Base-by-base conservation (phyloP, 805 yeast species). In the Lipomyces spencermartinsiae region DNA sequence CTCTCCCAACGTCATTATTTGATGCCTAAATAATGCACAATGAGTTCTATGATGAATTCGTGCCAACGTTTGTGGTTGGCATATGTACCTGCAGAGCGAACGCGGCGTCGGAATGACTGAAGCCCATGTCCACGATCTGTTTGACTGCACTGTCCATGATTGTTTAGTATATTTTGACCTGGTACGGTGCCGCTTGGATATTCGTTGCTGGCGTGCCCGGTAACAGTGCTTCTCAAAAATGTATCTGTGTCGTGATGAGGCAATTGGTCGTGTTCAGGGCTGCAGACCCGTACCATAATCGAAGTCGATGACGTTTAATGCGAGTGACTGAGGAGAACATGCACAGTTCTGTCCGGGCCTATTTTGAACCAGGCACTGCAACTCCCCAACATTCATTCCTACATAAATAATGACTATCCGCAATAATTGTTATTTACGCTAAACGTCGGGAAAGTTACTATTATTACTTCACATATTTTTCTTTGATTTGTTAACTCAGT, bases 51-150 rank as follows among this genome's bases (percentile, higher is more conserved):
- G 34, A 60, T 65, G n/a, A n/a, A 43, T 43, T n/a, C 31, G 53
- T 29, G 39, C n/a, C 22, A 19, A 25, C 4, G 29, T 12, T 25
- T 2, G 31, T 16, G 19, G 37, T 16, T 62, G 58, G 10, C 57
- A n/a, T 46, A 58, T 67, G 3, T 54, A 75, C 78, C 66, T 74
- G 56, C 51, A 76, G 65, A 14, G 78, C 79, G 25, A 62, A 51
- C 16, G 67, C 43, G 31, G 79, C 79, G 31, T 73, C 75, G 14
- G 73, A 74, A 1, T 73, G 68, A 57, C 67, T 54, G 62, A 77
- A 74, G 35, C 79, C 79, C 79, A 77, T 77, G 29, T 77, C 79
- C 39, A 69, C 70, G 58, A 76, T 69, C 62, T 68, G 71, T 35
- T 34, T 58, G 34, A 64, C 64, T 19, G 63, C 54, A 33, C 54